Evolutionary conservation across 129 eudicot species (phyloP).

Genomic region (Escallonia herrerae): DNA sequence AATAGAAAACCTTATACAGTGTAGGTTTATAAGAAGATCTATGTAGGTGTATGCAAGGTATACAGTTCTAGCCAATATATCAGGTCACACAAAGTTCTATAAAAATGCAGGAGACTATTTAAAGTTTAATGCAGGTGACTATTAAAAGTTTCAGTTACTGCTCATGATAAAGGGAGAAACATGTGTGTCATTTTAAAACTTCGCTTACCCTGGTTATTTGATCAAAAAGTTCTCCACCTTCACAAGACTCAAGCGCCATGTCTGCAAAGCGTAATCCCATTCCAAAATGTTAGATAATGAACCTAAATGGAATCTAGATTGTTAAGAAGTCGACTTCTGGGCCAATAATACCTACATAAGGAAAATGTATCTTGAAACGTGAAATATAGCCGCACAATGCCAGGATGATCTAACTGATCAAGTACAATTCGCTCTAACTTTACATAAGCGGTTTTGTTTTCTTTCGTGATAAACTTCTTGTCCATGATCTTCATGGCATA

Average conservation of each 20-base stretch:
- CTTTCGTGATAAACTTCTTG: conserved; percentile 93
- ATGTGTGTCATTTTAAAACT: neutral
- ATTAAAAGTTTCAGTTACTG: neutral
- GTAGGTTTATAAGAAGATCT: too few species aligned
- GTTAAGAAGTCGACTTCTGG: neutral
- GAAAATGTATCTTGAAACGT: conserved; percentile 95
- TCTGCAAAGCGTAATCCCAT: conserved; percentile 37
- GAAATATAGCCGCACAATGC: conserved; percentile 71
- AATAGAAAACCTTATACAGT: too few species aligned
- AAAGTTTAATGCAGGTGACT: neutral
- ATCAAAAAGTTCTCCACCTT: conserved; percentile 98
- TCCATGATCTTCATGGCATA: conserved; percentile 99
- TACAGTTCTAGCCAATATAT: neutral
- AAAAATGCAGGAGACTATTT: neutral
- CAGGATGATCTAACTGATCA: conserved; percentile 97
- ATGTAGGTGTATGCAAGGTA: too few species aligned
- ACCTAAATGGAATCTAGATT: conserved; percentile 5
- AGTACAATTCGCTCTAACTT: conserved; percentile 96
- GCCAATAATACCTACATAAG: conserved; percentile 60
- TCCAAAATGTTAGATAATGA: conserved; percentile 20
- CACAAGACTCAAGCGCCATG: conserved; percentile 99
- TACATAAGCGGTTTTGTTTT: conserved; percentile 93
- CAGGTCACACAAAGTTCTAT: neutral
- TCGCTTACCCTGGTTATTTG: conserved; percentile 89
- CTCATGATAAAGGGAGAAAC: neutral